Conservation (phyloP, 148 eudicot genomes). For the Tetragonia tetragonoides region DNA sequence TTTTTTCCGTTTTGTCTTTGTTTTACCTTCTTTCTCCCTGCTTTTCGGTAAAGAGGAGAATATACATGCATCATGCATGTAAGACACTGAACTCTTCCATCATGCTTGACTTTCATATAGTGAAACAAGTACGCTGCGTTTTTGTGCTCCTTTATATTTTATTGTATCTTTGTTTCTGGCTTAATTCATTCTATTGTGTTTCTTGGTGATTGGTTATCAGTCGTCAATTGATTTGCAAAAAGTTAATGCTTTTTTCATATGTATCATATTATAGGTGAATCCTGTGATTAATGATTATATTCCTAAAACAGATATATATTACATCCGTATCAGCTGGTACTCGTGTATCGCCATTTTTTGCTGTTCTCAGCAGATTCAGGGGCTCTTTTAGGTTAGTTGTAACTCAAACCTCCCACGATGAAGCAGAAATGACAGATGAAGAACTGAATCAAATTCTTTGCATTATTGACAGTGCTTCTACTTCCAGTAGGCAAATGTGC, state of each 20-base stretch:
- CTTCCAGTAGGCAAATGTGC: conserved; percentile 37
- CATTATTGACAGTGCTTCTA: conserved; percentile 30
- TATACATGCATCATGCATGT: no score
- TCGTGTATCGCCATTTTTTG: conserved; percentile 35
- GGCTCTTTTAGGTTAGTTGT: conserved; percentile 32
- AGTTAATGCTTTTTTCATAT: not conserved
- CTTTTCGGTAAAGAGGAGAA: not conserved
- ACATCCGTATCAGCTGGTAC: conserved; percentile 41
- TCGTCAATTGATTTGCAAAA: not conserved
- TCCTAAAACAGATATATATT: conserved; percentile 43
- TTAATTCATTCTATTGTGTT: not conserved
- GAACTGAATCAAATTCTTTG: conserved; percentile 42
- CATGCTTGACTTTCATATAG: not conserved
- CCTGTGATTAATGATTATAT: conserved; percentile 25
- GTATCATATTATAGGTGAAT: not conserved
- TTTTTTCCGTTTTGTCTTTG: no score
- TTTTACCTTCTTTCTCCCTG: no score
- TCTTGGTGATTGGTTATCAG: conserved; percentile 4
- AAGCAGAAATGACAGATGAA: conserved; percentile 42
- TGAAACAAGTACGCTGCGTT: not conserved
- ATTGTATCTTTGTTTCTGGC: not conserved
- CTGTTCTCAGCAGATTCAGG: conserved; percentile 25
- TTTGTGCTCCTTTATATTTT: not conserved
- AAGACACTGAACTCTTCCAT: not conserved
- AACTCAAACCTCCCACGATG: conserved; percentile 40